Evolutionary conservation across 805 yeast species (phyloP).

Genomic region (Tetrapisispora pingtungensis): DNA sequence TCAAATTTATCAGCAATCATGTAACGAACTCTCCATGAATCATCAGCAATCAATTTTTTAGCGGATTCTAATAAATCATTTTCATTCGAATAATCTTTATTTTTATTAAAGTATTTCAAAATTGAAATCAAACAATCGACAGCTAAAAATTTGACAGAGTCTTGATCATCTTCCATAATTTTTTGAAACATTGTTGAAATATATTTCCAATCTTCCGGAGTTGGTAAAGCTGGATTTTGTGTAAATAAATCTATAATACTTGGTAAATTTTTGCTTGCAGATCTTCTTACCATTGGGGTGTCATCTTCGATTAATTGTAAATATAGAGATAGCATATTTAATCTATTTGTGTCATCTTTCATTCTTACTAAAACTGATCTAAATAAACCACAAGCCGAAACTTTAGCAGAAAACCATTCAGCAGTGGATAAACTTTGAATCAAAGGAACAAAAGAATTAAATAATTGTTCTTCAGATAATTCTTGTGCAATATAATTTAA

Average conservation of each 20-base stretch:
- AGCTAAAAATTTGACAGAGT: constrained; percentile 83
- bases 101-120: constrained; percentile 53
- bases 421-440: constrained; percentile 71
- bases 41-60: constrained; percentile 67
- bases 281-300: constrained; percentile 97
- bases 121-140: constrained; percentile 84
- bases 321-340: constrained; percentile 55
- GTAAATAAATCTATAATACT: constrained; percentile 52
- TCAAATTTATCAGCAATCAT: constrained; percentile 95
- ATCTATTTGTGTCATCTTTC: constrained; percentile 41
- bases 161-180: constrained; percentile 79
- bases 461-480: constrained; percentile 53
- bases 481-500: constrained; percentile 60
- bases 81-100: constrained; percentile 48
- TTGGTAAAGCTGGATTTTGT: constrained; percentile 36
- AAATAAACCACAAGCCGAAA: constrained; percentile 85
- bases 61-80: constrained; percentile 56
- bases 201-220: constrained; percentile 61
- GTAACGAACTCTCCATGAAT: constrained; percentile 96
- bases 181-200: constrained; percentile 74
- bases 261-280: constrained; percentile 87
- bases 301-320: constrained; percentile 74
- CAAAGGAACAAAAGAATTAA: constrained; percentile 59
- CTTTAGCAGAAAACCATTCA: constrained; percentile 90
- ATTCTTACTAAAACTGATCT: constrained; percentile 57